Evolutionary conservation across 805 yeast species (phyloP).

Genomic region (Candida qinlingensis): DNA sequence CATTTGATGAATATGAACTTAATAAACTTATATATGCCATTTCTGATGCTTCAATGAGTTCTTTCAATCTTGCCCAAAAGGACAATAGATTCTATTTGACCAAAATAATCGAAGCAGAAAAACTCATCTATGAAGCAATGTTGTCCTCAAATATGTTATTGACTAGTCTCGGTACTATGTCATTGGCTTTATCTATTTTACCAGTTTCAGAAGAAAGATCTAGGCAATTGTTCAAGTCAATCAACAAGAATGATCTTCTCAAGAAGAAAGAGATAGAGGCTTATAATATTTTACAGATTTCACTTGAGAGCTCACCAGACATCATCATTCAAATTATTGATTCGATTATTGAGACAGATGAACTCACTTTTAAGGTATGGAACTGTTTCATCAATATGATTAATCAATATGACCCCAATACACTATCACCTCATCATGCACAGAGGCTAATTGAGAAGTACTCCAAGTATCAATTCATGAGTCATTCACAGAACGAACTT

Average conservation of each 20-base stretch:
- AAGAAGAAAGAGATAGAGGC: neutral
- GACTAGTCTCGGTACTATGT: constrained; percentile 1
- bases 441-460: neutral
- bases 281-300: neutral
- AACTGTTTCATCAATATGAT: neutral
- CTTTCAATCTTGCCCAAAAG: constrained; percentile 3
- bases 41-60: constrained; percentile 4
- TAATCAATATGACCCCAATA: neutral
- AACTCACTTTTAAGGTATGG: constrained; percentile 6
- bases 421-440: neutral
- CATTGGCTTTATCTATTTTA: neutral
- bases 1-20: neutral
- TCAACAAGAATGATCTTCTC: neutral
- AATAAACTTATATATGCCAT: constrained; percentile 10
- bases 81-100: neutral
- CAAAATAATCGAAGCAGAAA: neutral
- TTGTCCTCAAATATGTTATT: neutral
- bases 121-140: constrained; percentile 1
- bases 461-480: neutral
- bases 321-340: constrained; percentile 3
- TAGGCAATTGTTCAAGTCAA: neutral
- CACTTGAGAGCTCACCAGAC: constrained; percentile 1
- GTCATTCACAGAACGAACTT: constrained; percentile 2
- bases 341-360: neutral
- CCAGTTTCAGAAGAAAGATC: neutral